A percentile compares a stretch with the other conserved stretches of the same genome.
Evolutionary conservation across 768 basidiomycete species (phyloP).

Genomic region (Xerocomellus intermedius): DNA sequence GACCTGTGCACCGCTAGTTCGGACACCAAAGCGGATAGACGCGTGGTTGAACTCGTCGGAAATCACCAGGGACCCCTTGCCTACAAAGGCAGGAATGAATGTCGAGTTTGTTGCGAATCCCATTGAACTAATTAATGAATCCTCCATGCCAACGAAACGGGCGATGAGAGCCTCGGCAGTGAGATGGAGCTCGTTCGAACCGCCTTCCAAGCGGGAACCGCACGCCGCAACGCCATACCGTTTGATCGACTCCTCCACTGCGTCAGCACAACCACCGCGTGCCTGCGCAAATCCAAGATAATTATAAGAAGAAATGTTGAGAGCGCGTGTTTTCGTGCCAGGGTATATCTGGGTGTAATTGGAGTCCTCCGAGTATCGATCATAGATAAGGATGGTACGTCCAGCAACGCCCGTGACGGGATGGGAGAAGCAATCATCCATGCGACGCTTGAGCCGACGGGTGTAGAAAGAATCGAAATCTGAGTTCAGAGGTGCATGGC

Average conservation of each 20-base stretch:
- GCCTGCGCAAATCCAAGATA: slow-evolving; percentile 98
- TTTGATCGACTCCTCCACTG: slow-evolving; percentile 79
- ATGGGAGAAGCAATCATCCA: slow-evolving; percentile 93
- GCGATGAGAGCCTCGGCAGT: slow-evolving; percentile 85
- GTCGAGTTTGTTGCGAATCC: slow-evolving; percentile 97
- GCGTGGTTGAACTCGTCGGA: slow-evolving; percentile 98
- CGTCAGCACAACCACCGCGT: slow-evolving; percentile 90
- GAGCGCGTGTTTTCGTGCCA: slow-evolving; percentile 78
- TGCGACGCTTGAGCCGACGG: slow-evolving; percentile 87
- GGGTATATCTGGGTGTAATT: slow-evolving; percentile 76
- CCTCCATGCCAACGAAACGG: slow-evolving; percentile 86
- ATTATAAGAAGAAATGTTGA: slow-evolving; percentile 98
- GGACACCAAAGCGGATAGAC: slow-evolving; percentile 89
- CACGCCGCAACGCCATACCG: slow-evolving; percentile 79
- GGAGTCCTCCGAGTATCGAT: slow-evolving; percentile 81
- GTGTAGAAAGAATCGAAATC: slow-evolving; percentile 99
- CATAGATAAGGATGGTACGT: slow-evolving; percentile 82
- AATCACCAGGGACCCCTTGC: slow-evolving; percentile 90
- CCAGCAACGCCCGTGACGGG: slow-evolving; percentile 95
- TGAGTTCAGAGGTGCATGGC: slow-evolving; percentile 94
- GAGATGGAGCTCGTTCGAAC: slow-evolving; percentile 81
- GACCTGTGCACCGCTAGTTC: slow-evolving; percentile 84
- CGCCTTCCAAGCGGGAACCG: slow-evolving; percentile 79
- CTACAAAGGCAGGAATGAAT: slow-evolving; percentile 85
- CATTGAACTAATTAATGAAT: slow-evolving; percentile 89